A percentile compares a stretch with the other conserved stretches of the same genome.
Evolutionary conservation across 768 basidiomycete genomes (phyloP).

Genomic region (Suillus paluster): DNA sequence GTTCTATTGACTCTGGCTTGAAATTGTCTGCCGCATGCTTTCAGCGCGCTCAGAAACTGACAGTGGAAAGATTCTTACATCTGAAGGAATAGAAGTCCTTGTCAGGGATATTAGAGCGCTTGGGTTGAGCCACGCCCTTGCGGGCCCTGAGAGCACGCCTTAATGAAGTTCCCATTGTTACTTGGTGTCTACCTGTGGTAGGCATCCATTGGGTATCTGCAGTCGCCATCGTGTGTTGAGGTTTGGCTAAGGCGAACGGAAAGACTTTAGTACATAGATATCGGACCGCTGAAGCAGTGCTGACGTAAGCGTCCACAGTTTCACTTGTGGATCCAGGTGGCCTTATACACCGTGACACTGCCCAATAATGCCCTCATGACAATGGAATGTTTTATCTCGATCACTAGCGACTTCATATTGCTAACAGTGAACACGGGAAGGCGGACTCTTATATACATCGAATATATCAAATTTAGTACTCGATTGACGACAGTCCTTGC

Average conservation of each 20-base stretch:
- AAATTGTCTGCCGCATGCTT: constrained; percentile 61
- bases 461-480: not conserved
- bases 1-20: constrained; percentile 73
- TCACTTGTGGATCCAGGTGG: not conserved
- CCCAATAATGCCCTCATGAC: not conserved
- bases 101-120: constrained; percentile 53
- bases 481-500: not conserved
- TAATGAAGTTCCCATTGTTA: constrained; percentile 67
- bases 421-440: no score
- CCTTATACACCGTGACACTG: not conserved
- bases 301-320: no score
- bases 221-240: constrained; percentile 43
- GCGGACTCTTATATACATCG: not conserved
- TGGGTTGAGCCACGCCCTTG: constrained; percentile 52
- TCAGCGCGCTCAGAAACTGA: not conserved
- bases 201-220: constrained; percentile 59
- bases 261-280: not conserved
- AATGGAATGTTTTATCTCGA: not conserved
- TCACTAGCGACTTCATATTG: not conserved
- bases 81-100: constrained; percentile 79
- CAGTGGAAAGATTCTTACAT: constrained; percentile 50
- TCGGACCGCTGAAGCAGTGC: not conserved
- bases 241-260: not conserved
- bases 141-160: constrained; percentile 70
- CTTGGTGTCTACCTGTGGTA: constrained; percentile 56